phyloP scores from a whole-genome alignment of 352 stramenopile species.

The Chrysophaeum taylorii region DNA sequence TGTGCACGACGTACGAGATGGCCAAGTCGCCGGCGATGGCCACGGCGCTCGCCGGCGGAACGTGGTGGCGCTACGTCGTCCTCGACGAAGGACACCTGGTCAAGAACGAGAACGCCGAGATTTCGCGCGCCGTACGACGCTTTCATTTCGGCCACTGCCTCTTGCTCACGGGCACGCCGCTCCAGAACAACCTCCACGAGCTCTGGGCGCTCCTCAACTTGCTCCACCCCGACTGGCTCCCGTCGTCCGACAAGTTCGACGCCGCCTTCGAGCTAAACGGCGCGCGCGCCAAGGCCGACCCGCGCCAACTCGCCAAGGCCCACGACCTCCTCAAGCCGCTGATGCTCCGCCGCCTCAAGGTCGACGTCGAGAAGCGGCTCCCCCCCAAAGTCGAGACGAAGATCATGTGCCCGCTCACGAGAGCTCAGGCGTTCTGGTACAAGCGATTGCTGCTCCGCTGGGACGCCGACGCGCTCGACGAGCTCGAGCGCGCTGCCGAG shows the following conservation, averaged over 20 bases:
- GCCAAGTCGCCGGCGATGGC: constrained; percentile 52
- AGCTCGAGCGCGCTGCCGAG: constrained; percentile 44
- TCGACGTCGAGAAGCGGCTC: constrained; percentile 76
- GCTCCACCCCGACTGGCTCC: constrained; percentile 78
- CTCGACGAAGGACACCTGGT: constrained; percentile 78
- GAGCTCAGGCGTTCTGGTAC: constrained; percentile 27
- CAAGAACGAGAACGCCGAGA: constrained; percentile 29
- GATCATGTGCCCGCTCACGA: constrained; percentile 45
- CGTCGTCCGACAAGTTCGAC: constrained; percentile 68
- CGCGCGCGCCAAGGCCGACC: constrained; percentile 41
- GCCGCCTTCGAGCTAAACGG: constrained; percentile 22
- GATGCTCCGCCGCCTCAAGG: constrained; percentile 76
- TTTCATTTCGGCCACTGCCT: constrained; percentile 48
- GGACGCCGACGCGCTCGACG: constrained; percentile 22
- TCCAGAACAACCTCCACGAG: constrained; percentile 87
- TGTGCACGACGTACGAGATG: constrained; percentile 87
- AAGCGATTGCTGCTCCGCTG: constrained; percentile 30
- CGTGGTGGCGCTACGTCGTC: constrained; percentile 80
- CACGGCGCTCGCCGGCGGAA: constrained; percentile 40
- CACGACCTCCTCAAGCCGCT: constrained; percentile 66
- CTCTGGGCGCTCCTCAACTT: constrained; percentile 81
- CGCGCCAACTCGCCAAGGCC: constrained; percentile 65
- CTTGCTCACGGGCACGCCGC: constrained; percentile 69
- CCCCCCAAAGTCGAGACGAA: constrained; percentile 82
- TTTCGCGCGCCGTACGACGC: constrained; percentile 29